Base-by-base conservation (phyloP, 352 stramenopile species). In the Peronospora destructor region DNA sequence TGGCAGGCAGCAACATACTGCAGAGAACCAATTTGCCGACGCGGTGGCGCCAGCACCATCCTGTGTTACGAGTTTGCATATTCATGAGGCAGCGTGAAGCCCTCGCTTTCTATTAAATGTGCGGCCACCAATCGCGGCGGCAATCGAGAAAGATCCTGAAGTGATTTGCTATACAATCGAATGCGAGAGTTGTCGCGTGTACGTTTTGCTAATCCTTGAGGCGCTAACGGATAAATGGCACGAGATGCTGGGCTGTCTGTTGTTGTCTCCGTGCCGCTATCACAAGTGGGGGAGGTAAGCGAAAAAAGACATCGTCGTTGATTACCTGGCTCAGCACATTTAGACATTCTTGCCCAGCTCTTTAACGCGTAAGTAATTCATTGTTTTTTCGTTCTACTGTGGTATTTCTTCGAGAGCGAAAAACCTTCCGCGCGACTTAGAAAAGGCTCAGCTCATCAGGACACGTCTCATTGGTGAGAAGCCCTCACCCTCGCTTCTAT, bases 111-210 rank as follows among this genome's bases (percentile, higher is more conserved):
- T 21, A 21, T 3, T n/a, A n/a, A n/a, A n/a, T n/a, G n/a, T 1
- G 19, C 19, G 19, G 3, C 3, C 19, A 14, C 33, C 33, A 23
- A 45, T 53, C 41, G 55, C 33, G 16, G 32, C 36, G 19, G 28
- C 7, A 26, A 26, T 62, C 48, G 42, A 49, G 45, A 58, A 58
- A n/a, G 28, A 19, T 49, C 33, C 19, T 3, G 19, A 13, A 49
- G 25, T 36, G 40, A 54, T 64, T 30, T 37, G 49, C 49, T 59
- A 42, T 47, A 37, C 54, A 59, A 64, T 12, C 26, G 43, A 50
- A 59, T 50, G 42, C 7, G 36, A 38, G 25, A 33, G 14, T 25
- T 26, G 34, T 47, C 42, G 49, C 50, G 11, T 33, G 35, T 17
- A 52, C 34, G 50, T 37, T 14, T 9, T 47, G 33, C 39, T 32